A percentile compares a stretch with the other conserved stretches of the same genome.
These are phyloP conservation scores for Stephania yunnanensis DNA, from an alignment of 164 flowering plant species.

Conservation along the genomic window DNA sequence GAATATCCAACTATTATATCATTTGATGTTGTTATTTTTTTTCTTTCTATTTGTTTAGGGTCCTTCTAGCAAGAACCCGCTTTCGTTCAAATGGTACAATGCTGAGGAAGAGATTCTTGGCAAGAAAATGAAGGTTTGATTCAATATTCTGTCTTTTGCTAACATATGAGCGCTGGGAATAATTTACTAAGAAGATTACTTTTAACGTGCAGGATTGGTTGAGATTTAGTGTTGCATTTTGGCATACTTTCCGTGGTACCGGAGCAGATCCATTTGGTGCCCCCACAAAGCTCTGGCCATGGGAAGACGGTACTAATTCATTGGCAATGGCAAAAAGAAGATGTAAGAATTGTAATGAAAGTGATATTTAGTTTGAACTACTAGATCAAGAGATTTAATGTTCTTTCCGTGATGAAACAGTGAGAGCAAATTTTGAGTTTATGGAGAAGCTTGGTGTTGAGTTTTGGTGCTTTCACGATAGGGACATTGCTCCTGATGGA, in stretches of 20 bases:
- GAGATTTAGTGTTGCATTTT: constrained; percentile 96
- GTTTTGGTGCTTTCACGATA: constrained; percentile 95
- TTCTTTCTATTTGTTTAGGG: constrained; percentile 45
- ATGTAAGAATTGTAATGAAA: constrained; percentile 40
- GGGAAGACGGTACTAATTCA: constrained; percentile 99
- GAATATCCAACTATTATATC: neutral
- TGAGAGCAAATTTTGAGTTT: constrained; percentile 98
- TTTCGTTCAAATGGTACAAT: constrained; percentile 87
- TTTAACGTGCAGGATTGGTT: constrained; percentile 68
- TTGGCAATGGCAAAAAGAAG: constrained; percentile 96
- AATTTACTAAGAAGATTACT: constrained; percentile 2
- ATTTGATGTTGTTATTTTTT: neutral
- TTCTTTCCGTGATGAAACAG: constrained; percentile 31
- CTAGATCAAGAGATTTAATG: neutral
- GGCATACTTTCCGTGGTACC: constrained; percentile 98
- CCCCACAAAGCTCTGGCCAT: constrained; percentile 91
- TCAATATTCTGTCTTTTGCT: neutral
- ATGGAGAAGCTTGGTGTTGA: constrained; percentile 89
- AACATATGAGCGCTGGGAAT: neutral
- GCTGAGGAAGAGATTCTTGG: constrained; percentile 90
- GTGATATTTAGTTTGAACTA: neutral
- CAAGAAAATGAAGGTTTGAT: constrained; percentile 86
- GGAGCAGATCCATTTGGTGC: constrained; percentile 95
- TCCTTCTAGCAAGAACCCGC: constrained; percentile 77
- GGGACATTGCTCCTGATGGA: constrained; percentile 96